phyloP scores from a whole-genome alignment of 176 grass and related monocot species.

The Aegilops sharonensis region DNA sequence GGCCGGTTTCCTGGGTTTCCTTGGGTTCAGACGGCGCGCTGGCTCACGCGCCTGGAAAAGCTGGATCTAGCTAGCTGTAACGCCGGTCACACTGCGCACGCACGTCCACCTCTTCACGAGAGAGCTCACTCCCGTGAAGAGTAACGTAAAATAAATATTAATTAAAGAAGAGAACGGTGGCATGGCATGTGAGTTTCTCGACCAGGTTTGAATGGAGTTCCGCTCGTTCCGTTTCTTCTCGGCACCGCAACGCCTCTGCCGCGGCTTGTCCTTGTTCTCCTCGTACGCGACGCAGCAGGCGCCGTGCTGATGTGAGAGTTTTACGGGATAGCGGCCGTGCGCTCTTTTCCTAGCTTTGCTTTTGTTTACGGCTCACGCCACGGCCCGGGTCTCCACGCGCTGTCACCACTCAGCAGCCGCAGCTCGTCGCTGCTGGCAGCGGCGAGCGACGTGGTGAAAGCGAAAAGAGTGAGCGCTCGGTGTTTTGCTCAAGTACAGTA shows the following conservation, averaged over 20 bases:
- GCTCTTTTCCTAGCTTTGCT: slow-evolving; percentile 44
- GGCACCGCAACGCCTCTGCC: not conserved
- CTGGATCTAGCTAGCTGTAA: not conserved
- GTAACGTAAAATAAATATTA: not conserved
- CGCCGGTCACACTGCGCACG: slow-evolving; percentile 2
- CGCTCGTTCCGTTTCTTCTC: not conserved
- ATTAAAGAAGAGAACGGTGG: not conserved
- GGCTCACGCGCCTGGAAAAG: not conserved
- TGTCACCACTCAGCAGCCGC: slow-evolving; percentile 20
- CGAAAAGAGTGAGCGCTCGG: not conserved
- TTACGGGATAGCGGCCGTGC: slow-evolving; percentile 17
- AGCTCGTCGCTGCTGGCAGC: slow-evolving; percentile 5
- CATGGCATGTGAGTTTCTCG: slow-evolving; percentile 12
- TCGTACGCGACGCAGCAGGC: not conserved
- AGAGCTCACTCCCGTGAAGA: not conserved
- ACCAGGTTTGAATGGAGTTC: not conserved
- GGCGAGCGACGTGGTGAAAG: not conserved
- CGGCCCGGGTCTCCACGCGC: slow-evolving; percentile 31
- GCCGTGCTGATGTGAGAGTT: not conserved
- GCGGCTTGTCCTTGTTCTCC: not conserved
- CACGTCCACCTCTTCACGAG: not conserved
- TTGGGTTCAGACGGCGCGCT: slow-evolving; percentile 1
- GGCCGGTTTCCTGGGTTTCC: not conserved
- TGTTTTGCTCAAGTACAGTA: not conserved
- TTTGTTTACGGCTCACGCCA: slow-evolving; percentile 41